Percentiles rank a stretch among this genome's conserved stretches.
phyloP scores from a whole-genome alignment of 495 filamentous ascomycete genomes.

The Penicillium angulare region DNA sequence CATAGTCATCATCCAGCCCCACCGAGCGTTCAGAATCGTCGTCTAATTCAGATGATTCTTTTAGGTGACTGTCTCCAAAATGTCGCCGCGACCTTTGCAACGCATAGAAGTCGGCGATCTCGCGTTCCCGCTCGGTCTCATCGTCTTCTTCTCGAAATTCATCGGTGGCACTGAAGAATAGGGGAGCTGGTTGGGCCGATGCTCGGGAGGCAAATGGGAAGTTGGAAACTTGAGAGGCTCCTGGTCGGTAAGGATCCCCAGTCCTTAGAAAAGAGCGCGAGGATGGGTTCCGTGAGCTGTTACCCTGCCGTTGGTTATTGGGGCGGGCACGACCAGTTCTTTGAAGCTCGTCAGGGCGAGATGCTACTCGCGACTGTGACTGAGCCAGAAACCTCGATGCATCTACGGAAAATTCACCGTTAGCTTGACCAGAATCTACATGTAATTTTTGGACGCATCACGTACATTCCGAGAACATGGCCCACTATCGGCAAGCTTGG shows the following conservation, averaged over 20 bases:
- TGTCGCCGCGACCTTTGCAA: constrained; percentile 84
- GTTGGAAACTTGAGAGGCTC: constrained; percentile 65
- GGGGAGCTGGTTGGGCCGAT: constrained; percentile 70
- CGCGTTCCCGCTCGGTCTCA: constrained; percentile 84
- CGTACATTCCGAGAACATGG: constrained; percentile 99
- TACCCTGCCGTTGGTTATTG: constrained; percentile 35
- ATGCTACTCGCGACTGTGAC: constrained; percentile 85
- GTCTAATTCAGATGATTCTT: constrained; percentile 78
- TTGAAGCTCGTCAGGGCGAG: constrained; percentile 57
- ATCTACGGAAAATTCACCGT: constrained; percentile 53
- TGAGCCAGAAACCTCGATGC: constrained; percentile 96
- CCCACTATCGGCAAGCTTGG: constrained; percentile 19
- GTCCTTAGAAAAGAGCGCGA: constrained; percentile 50
- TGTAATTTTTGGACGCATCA: constrained; percentile 9
- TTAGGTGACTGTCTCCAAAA: constrained; percentile 74
- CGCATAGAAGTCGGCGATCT: constrained; percentile 90
- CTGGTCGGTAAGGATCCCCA: constrained; percentile 71
- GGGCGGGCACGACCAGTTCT: constrained; percentile 49
- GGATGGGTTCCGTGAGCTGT: constrained; percentile 44
- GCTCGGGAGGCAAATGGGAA: constrained; percentile 76
- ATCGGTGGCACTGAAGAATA: constrained; percentile 87
- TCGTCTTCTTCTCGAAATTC: constrained; percentile 88
- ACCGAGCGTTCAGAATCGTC: constrained; percentile 62
- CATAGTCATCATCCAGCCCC: constrained; percentile 56
- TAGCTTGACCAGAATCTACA: neutral